Evolutionary conservation across 2,329 filamentous ascomycete species (phyloP).

Genomic region (Pseudogymnoascus sp.): DNA sequence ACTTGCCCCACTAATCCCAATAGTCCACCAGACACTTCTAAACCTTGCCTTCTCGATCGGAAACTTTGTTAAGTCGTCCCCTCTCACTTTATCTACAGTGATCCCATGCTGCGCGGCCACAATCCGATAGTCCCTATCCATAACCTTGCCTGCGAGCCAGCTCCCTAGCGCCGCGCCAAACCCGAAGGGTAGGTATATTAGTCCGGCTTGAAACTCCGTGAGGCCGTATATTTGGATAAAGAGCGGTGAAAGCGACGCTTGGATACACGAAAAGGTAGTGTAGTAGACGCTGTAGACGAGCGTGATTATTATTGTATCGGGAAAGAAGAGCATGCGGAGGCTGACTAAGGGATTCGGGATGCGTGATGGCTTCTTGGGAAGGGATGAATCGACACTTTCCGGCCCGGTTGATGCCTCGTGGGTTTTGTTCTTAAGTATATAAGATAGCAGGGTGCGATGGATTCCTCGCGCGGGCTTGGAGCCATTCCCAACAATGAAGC

Average conservation of each 20-base stretch:
- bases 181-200: constrained; percentile 19
- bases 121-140: constrained; percentile 48
- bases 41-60: constrained; percentile 13
- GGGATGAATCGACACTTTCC: background rate
- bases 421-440: constrained; percentile 9
- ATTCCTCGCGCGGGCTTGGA: background rate
- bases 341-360: constrained; percentile 34
- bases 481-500: constrained; percentile 30
- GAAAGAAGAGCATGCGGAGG: constrained; percentile 30
- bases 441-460: constrained; percentile 17
- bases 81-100: constrained; percentile 35
- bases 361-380: constrained; percentile 18
- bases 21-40: constrained; percentile 15
- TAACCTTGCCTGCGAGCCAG: constrained; percentile 23
- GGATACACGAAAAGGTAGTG: constrained; percentile 40
- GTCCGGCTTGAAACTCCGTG: constrained; percentile 23
- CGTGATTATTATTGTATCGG: constrained; percentile 32
- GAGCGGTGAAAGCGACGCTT: constrained; percentile 38
- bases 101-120: constrained; percentile 38
- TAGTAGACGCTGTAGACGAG: constrained; percentile 37
- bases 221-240: constrained; percentile 39
- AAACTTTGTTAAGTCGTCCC: constrained; percentile 38
- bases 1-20: background rate
- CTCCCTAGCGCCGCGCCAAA: background rate
- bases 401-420: background rate